phyloP scores from a whole-genome alignment of 2,329 filamentous ascomycete species.

The Fusarium heterosporum region DNA sequence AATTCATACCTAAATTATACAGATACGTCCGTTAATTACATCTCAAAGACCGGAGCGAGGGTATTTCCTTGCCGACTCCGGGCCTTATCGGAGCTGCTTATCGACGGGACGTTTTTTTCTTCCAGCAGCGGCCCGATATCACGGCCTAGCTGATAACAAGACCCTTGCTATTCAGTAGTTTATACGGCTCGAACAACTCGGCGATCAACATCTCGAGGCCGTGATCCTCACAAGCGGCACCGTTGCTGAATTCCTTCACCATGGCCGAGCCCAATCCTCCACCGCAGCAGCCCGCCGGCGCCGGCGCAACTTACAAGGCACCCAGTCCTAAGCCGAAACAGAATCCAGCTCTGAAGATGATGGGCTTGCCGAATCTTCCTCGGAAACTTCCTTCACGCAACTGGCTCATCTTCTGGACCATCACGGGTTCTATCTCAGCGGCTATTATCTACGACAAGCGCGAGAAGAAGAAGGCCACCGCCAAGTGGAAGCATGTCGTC shows the following conservation, averaged over 20 bases:
- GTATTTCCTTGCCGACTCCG: constrained; percentile 44
- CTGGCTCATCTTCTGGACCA: constrained; percentile 93
- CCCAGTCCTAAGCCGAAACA: constrained; percentile 59
- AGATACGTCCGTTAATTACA: background rate
- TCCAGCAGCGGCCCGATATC: constrained; percentile 24
- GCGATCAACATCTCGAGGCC: constrained; percentile 1
- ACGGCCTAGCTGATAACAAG: constrained; percentile 23
- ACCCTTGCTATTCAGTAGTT: constrained; percentile 23
- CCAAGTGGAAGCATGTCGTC: constrained; percentile 88
- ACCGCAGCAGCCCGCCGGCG: constrained; percentile 44
- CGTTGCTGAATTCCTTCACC: background rate
- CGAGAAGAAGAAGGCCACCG: constrained; percentile 85
- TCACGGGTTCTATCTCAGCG: constrained; percentile 81
- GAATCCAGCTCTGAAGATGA: constrained; percentile 81
- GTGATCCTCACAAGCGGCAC: background rate
- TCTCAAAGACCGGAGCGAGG: constrained; percentile 20
- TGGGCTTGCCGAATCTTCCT: constrained; percentile 87
- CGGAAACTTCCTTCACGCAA: constrained; percentile 92
- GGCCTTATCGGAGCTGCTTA: constrained; percentile 39
- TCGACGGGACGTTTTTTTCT: constrained; percentile 34
- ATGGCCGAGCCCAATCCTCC: constrained; percentile 45
- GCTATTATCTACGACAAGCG: constrained; percentile 92
- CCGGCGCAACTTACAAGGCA: constrained; percentile 46
- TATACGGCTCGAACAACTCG: constrained; percentile 15
- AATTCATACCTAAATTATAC: background rate